Conservation (phyloP, 441 rosid species). For the Capsella rubella region DNA sequence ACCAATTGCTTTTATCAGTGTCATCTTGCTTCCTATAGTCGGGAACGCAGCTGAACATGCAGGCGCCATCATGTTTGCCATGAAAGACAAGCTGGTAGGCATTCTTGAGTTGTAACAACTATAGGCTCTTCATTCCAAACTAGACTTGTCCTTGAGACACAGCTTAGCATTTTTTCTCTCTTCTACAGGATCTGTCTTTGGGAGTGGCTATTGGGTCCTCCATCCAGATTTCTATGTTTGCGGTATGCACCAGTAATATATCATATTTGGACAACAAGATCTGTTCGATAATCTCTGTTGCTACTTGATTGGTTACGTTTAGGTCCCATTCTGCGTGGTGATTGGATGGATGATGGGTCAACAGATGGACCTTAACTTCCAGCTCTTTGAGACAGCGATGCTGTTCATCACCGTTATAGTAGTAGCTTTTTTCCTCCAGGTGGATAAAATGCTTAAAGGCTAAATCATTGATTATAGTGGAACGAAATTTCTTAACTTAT, state of each 20-base stretch:
- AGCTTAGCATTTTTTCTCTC: slow-evolving; percentile 21
- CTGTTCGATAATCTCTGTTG: not conserved
- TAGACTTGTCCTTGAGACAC: slow-evolving; percentile 14
- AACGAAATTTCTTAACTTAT: not conserved
- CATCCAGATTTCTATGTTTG: slow-evolving; percentile 93
- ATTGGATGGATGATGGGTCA: slow-evolving; percentile 92
- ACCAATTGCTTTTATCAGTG: slow-evolving; percentile 85
- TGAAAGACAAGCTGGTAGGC: slow-evolving; percentile 96
- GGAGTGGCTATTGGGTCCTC: slow-evolving; percentile 98
- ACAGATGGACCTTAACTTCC: slow-evolving; percentile 91
- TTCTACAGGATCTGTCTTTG: slow-evolving; percentile 78
- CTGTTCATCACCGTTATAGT: slow-evolving; percentile 92
- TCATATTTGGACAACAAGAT: slow-evolving; percentile 32
- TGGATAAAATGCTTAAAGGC: slow-evolving; percentile 30
- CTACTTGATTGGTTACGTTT: not conserved
- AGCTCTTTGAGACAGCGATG: slow-evolving; percentile 91
- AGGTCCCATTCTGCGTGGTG: slow-evolving; percentile 97
- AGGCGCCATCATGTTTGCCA: slow-evolving; percentile 91
- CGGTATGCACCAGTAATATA: slow-evolving; percentile 52
- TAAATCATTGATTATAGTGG: not conserved
- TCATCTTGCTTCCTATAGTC: slow-evolving; percentile 84
- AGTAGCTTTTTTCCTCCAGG: slow-evolving; percentile 96
- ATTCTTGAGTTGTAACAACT: slow-evolving; percentile 17
- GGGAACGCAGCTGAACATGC: slow-evolving; percentile 99
- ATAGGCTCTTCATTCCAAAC: not conserved